phyloP scores from a whole-genome alignment of 805 yeast genomes.

The Metschnikowia bowlesiae region DNA sequence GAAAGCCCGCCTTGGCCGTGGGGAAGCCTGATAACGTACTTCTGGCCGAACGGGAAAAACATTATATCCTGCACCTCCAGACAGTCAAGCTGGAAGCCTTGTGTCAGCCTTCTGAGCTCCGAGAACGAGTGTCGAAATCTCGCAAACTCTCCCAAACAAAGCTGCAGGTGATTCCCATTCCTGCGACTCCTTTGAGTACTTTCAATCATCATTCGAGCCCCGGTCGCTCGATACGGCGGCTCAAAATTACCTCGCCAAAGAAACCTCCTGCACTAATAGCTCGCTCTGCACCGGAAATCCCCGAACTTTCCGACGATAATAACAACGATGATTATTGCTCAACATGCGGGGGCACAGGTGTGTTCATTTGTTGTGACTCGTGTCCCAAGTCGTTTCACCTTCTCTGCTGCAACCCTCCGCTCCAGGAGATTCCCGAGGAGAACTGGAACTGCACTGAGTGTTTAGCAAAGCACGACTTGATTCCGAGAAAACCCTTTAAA shows the following conservation, averaged over 20 bases:
- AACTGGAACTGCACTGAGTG: slow-evolving; percentile 90
- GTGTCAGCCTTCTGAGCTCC: slow-evolving; percentile 12
- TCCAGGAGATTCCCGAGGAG: slow-evolving; percentile 79
- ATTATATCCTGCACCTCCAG: slow-evolving; percentile 12
- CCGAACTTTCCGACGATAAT: slow-evolving; percentile 14
- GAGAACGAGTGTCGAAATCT: slow-evolving; percentile 13
- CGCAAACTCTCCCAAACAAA: slow-evolving; percentile 20
- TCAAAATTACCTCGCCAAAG: slow-evolving; percentile 33
- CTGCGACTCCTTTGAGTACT: slow-evolving; percentile 3
- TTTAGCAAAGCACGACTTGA: slow-evolving; percentile 36
- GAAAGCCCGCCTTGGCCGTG: slow-evolving; percentile 11
- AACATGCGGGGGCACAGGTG: slow-evolving; percentile 87
- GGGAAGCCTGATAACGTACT: slow-evolving; percentile 16
- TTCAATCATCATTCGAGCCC: neutral
- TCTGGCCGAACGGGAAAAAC: slow-evolving; percentile 11
- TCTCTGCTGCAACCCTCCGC: slow-evolving; percentile 86
- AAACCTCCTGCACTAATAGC: slow-evolving; percentile 22
- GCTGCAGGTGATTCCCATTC: slow-evolving; percentile 1
- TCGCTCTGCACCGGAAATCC: slow-evolving; percentile 7
- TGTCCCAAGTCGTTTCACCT: slow-evolving; percentile 93
- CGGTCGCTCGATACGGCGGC: slow-evolving; percentile 9
- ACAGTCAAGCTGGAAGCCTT: slow-evolving; percentile 14
- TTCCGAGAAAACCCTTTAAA: slow-evolving; percentile 20
- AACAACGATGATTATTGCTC: slow-evolving; percentile 84
- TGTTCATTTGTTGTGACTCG: slow-evolving; percentile 87